These are phyloP conservation scores for Ophiostoma himal-ulmi DNA, from an alignment of 2,329 filamentous ascomycete genomes.

Conservation along the genomic window DNA sequence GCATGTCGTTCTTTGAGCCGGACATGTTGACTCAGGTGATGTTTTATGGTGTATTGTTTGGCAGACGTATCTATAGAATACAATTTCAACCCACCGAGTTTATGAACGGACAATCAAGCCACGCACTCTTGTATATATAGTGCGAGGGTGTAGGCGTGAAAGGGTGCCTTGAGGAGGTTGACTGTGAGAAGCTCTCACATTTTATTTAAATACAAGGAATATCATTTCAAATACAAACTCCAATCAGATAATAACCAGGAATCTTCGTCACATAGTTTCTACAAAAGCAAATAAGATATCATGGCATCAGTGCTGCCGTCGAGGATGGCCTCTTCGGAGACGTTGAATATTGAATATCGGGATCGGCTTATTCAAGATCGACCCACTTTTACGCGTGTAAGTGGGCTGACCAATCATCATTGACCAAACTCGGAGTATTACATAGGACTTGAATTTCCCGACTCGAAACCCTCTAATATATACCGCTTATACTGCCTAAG, in stretches of 20 bases:
- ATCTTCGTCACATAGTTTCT: neutral
- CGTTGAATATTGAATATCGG: neutral
- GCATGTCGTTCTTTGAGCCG: neutral
- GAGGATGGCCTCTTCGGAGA: neutral
- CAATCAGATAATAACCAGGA: neutral
- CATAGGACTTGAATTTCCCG: neutral
- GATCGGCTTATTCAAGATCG: neutral
- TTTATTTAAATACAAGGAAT: neutral
- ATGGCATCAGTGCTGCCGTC: neutral
- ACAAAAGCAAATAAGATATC: neutral
- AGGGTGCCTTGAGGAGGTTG: neutral
- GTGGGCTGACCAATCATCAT: neutral
- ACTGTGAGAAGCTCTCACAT: neutral
- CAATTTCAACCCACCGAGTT: too few species aligned
- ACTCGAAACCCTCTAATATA: neutral
- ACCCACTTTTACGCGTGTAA: slow-evolving; percentile 4
- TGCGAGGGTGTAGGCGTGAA: neutral
- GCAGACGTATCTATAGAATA: too few species aligned
- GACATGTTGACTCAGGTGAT: neutral
- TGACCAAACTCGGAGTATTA: neutral
- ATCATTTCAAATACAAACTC: neutral
- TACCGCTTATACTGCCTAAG: neutral
- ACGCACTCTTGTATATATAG: neutral
- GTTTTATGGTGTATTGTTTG: neutral
- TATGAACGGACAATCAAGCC: neutral